These are phyloP conservation scores for Heterobasidion occidentale DNA, from an alignment of 1,284 basidiomycete species.

Conservation along the genomic window DNA sequence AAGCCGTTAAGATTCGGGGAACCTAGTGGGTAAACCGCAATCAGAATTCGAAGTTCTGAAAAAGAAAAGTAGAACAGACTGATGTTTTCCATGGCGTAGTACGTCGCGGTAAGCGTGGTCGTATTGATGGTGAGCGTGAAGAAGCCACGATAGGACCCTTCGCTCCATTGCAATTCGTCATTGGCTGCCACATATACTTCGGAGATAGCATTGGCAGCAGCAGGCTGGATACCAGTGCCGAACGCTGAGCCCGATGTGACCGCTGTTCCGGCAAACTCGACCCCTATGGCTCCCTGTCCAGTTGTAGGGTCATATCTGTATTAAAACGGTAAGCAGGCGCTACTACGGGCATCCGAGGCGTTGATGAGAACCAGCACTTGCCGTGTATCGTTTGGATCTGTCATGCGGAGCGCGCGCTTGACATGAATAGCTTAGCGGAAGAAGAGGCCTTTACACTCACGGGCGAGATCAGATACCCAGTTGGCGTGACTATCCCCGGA, in stretches of 20 bases:
- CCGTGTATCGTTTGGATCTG: slow-evolving; percentile 19
- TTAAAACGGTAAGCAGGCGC: not conserved
- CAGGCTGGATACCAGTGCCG: slow-evolving; percentile 34
- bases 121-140: slow-evolving; percentile 45
- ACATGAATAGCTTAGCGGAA: not conserved
- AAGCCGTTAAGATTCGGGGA: slow-evolving; percentile 44
- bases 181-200: slow-evolving; percentile 35
- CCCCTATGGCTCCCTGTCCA: slow-evolving; percentile 48
- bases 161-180: slow-evolving; percentile 55
- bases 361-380: slow-evolving; percentile 18
- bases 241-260: slow-evolving; percentile 50
- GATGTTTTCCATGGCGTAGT: slow-evolving; percentile 52
- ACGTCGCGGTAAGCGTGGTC: slow-evolving; percentile 42
- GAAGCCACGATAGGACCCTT: slow-evolving; percentile 57
- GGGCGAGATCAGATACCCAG: slow-evolving; percentile 51
- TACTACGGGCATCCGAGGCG: not conserved
- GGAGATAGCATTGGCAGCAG: slow-evolving; percentile 33
- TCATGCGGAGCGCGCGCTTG: not conserved
- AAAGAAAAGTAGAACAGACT: slow-evolving; percentile 22
- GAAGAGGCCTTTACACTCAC: slow-evolving; percentile 24
- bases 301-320: slow-evolving; percentile 43
- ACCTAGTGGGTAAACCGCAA: slow-evolving; percentile 15
- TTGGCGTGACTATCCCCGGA: slow-evolving; percentile 63
- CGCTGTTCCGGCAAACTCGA: slow-evolving; percentile 63
- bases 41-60: not conserved